Evolutionary conservation across 768 basidiomycete genomes (phyloP), one percentile per base, ranked within the genome.

Genomic region (Filobasidium floriforme): DNA sequence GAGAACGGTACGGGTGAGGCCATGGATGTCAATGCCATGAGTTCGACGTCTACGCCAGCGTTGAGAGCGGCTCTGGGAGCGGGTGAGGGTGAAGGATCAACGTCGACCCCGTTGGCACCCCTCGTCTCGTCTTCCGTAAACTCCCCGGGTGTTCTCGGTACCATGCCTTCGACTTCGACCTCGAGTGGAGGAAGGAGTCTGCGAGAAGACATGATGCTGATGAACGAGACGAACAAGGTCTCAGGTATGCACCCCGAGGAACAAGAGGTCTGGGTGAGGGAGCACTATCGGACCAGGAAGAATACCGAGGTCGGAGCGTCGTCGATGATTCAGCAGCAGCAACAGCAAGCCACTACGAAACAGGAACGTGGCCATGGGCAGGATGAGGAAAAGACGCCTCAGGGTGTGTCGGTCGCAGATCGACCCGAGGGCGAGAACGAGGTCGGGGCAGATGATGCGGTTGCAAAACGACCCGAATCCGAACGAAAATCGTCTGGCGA

Each of bases 231-330:
- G 54, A 32, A 24, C 22, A 57, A 32, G 54, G 54, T 57, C 15
- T 7, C 22, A 14, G 54, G 54, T 3, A 28, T 14, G 15, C 54
- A 57, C 24, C 54, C 54, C 15, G 54, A 57, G 26, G 54, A 57
- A 28, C 54, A 57, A 57, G 54, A 57, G 15, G 24, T 24, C 22
- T 57, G 54, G 54, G 54, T 57, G 12, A 24, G 29, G 54, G 54
- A 57, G 15, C 54, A 57, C 26, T 57, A 57, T 28, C 15, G 29
- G 29, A 14, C 24, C 12, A 15, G 54, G 24, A 57, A 22, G 15
- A 57, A 57, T 41, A 65, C 59, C 26, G 57, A 24, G 22, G 43
- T 59, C 43, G 29, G 55, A 57, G 55, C 43, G 29, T 57, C 55
- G 54, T 44, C 59, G 22, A 52, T 41, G n/a, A n/a, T n/a, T n/a